phyloP scores from a whole-genome alignment of 768 basidiomycete genomes.

The Phlebiopsis flavidoalba region DNA sequence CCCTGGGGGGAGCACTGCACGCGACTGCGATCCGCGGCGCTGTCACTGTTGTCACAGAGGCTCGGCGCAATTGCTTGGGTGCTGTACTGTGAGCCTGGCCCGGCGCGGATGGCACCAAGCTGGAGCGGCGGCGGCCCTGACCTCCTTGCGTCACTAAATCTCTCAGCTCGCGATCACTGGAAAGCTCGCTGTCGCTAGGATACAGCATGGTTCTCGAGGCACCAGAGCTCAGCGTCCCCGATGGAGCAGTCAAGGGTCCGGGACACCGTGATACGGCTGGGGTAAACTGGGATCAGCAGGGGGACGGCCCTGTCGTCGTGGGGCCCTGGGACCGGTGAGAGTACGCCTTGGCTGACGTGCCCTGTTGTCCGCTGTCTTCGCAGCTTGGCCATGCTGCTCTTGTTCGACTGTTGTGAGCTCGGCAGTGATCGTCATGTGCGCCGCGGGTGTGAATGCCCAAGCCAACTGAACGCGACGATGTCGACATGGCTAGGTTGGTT shows the following conservation, averaged over 20 bases:
- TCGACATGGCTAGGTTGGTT: neutral
- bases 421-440: neutral
- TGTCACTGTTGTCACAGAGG: neutral
- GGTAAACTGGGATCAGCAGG: neutral
- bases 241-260: neutral
- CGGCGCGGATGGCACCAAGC: neutral
- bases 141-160: neutral
- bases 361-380: neutral
- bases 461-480: neutral
- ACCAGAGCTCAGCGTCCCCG: neutral
- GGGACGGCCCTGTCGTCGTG: neutral
- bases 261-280: neutral
- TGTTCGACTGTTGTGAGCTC: neutral
- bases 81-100: neutral
- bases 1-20: slow-evolving; percentile 31
- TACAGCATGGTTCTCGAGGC: neutral
- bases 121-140: neutral
- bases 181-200: too few species aligned
- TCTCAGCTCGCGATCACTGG: too few species aligned
- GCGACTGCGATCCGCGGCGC: neutral
- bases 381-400: neutral
- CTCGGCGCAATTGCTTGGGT: neutral
- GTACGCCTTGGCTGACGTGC: neutral
- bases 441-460: slow-evolving; percentile 1
- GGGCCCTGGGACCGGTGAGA: slow-evolving; percentile 3